Percentiles rank a stretch among this genome's conserved stretches.
Evolutionary conservation across 805 yeast genomes (phyloP).

Genomic region (Candida parachauliodes): DNA sequence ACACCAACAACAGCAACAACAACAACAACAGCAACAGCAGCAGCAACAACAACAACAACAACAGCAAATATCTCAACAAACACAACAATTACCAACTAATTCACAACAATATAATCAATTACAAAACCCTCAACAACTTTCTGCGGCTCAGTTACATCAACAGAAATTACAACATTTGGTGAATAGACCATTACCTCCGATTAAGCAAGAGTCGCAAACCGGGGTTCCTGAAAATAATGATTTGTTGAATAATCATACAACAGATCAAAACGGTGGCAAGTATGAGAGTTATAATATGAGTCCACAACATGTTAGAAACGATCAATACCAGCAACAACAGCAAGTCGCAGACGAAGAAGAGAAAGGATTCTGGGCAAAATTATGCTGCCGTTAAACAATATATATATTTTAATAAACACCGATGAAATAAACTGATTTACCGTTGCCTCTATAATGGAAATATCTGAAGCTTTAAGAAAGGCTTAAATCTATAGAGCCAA

Average conservation of each 20-base stretch:
- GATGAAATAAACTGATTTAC: no score
- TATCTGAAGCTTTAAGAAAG: no score
- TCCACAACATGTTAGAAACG: constrained; percentile 12
- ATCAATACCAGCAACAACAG: constrained; percentile 40
- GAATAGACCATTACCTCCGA: constrained; percentile 46
- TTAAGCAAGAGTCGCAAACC: constrained; percentile 37
- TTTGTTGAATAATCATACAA: constrained; percentile 13
- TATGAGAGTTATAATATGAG: constrained; percentile 13
- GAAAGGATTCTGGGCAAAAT: constrained; percentile 40
- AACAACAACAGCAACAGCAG: constrained; percentile 2
- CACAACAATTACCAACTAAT: not conserved
- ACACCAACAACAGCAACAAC: constrained; percentile 13
- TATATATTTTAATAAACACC: not conserved
- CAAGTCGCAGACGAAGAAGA: constrained; percentile 33
- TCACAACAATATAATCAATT: constrained; percentile 8
- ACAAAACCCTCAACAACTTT: constrained; percentile 32
- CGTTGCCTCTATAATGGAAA: no score
- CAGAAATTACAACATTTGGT: constrained; percentile 47
- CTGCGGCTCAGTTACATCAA: constrained; percentile 47
- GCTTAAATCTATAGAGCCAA: no score
- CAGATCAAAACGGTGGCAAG: constrained; percentile 18
- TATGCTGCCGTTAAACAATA: constrained; percentile 35
- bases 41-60: constrained; percentile 10
- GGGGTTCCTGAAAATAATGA: constrained; percentile 8
- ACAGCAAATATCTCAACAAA: constrained; percentile 10